Percentiles rank a stretch among this genome's conserved stretches.
These are phyloP conservation scores for Mucor indicus DNA, from an alignment of 371 early-diverging fungal species.

Conservation along the genomic window DNA sequence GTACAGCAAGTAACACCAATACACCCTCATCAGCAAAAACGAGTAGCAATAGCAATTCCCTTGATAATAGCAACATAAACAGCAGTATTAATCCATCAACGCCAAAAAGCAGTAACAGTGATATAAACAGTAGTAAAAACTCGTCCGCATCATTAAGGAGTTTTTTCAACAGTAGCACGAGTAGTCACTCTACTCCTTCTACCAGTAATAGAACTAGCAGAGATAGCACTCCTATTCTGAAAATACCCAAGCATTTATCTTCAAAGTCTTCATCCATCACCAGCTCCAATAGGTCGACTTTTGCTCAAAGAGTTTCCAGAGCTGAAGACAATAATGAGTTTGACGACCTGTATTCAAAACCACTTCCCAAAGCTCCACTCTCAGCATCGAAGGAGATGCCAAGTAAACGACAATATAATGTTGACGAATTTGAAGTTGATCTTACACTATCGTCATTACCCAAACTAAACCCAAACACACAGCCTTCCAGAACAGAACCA, in stretches of 20 bases:
- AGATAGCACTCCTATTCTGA: too few relatives aligned
- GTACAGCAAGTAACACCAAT: background rate
- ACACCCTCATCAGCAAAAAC: background rate
- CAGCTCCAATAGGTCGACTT: background rate
- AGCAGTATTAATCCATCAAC: background rate
- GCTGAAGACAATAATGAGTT: background rate
- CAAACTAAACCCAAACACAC: background rate
- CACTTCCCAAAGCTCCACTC: background rate
- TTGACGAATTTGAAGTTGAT: constrained; percentile 6
- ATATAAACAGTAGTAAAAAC: background rate
- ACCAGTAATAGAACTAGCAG: background rate
- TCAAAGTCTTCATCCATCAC: background rate
- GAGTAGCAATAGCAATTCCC: too few relatives aligned
- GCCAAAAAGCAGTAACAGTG: background rate
- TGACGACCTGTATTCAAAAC: background rate
- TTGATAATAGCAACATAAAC: background rate
- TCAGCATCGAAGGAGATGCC: background rate
- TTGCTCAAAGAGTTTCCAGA: constrained; percentile 2
- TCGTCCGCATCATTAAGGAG: background rate
- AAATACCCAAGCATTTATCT: background rate
- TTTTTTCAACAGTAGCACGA: background rate
- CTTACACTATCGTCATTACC: constrained; percentile 2
- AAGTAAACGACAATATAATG: background rate
- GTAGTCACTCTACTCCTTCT: background rate
- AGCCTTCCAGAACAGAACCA: background rate